Evolutionary conservation across 371 early-diverging fungal species (phyloP).

Genomic region (Neoconidiobolus thromboides): DNA sequence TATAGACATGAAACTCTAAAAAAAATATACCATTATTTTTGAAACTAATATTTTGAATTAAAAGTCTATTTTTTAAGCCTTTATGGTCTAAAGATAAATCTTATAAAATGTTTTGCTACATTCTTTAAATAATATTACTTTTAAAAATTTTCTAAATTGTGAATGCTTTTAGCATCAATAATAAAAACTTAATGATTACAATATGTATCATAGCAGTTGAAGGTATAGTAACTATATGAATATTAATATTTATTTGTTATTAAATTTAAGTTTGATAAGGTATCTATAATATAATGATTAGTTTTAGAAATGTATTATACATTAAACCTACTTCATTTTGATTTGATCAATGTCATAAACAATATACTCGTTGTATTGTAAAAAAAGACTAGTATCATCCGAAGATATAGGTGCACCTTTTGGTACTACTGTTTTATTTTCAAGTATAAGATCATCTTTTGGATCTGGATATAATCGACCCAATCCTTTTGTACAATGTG

Average conservation of each 20-base stretch:
- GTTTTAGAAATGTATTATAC: background rate
- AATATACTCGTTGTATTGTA: constrained; percentile 30
- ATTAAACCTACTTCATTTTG: constrained; percentile 20
- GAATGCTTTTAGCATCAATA: too few relatives aligned
- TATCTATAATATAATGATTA: background rate
- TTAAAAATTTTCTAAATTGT: too few relatives aligned
- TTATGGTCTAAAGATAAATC: too few relatives aligned
- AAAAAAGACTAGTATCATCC: background rate
- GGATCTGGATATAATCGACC: constrained; percentile 29
- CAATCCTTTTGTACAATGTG: constrained; percentile 31
- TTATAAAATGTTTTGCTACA: too few relatives aligned
- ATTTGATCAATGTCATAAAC: constrained; percentile 29
- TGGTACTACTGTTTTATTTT: constrained; percentile 19
- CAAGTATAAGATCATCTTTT: constrained; percentile 8
- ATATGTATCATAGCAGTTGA: too few relatives aligned
- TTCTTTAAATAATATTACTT: too few relatives aligned
- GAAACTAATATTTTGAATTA: too few relatives aligned
- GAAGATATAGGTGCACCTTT: constrained; percentile 17
- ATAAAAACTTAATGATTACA: too few relatives aligned
- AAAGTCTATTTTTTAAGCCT: too few relatives aligned
- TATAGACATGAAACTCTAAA: too few relatives aligned
- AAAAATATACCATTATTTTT: too few relatives aligned
- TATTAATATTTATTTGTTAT: background rate
- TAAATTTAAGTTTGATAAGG: background rate
- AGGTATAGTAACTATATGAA: too few relatives aligned